These are phyloP conservation scores for Trypanosoma theileri DNA, from an alignment of 208 protist species.

Conservation along the genomic window DNA sequence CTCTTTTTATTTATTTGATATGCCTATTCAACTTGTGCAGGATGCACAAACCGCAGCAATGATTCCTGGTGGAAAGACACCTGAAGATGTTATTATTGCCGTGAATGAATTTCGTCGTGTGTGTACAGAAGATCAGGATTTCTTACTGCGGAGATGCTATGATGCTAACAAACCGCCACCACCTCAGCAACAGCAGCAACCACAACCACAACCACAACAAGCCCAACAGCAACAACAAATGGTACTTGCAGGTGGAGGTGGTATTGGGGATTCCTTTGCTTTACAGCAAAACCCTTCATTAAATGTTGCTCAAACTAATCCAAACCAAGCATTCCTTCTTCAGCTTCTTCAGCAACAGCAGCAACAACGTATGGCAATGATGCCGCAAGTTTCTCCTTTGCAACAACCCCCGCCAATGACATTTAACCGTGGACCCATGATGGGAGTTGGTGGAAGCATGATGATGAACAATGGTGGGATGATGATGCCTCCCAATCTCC, in stretches of 20 bases:
- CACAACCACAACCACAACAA: constrained; percentile 23
- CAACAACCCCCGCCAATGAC: constrained; percentile 29
- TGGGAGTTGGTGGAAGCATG: constrained; percentile 19
- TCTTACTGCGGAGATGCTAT: constrained; percentile 74
- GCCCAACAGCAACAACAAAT: constrained; percentile 29
- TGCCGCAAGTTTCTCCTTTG: constrained; percentile 13
- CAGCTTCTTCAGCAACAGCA: constrained; percentile 20
- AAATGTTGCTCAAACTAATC: constrained; percentile 2
- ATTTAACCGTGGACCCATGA: constrained; percentile 3
- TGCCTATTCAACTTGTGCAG: constrained; percentile 68
- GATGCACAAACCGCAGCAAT: constrained; percentile 46
- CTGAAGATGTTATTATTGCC: constrained; percentile 64
- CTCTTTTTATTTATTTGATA: constrained; percentile 88
- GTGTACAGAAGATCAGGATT: constrained; percentile 61
- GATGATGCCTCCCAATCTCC: constrained; percentile 25
- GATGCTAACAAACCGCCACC: constrained; percentile 43
- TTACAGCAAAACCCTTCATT: constrained; percentile 7
- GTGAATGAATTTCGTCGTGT: constrained; percentile 81
- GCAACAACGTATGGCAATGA: constrained; percentile 6
- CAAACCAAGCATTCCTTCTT: constrained; percentile 16
- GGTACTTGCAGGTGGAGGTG: background rate
- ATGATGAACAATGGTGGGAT: constrained; percentile 19
- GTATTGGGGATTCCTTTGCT: constrained; percentile 10
- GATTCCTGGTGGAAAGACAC: constrained; percentile 69
- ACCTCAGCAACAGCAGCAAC: constrained; percentile 30